Evolutionary conservation across 768 basidiomycete species (phyloP).

Genomic region (Pisolithus tinctorius): DNA sequence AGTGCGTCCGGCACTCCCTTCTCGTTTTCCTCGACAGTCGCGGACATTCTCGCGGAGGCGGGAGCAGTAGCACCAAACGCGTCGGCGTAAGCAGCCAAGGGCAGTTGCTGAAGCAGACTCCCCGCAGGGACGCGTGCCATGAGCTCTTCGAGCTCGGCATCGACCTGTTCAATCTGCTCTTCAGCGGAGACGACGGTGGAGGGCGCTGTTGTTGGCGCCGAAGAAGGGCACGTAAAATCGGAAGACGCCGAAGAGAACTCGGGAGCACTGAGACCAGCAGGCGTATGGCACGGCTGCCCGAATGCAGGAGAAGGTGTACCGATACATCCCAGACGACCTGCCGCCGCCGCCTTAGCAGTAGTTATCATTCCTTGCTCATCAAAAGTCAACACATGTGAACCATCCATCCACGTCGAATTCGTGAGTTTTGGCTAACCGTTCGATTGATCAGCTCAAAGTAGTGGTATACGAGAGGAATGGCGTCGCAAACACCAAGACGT

Average conservation of each 20-base stretch:
- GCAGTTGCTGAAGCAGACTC: background rate
- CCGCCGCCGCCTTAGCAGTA: background rate
- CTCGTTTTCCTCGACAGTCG: background rate
- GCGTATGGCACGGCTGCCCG: too few species aligned
- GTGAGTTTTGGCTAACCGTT: background rate
- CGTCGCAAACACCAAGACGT: too few species aligned
- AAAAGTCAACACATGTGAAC: conserved; percentile 18
- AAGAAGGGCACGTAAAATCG: too few species aligned
- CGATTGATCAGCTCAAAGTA: background rate
- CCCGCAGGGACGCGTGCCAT: background rate
- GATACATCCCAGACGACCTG: too few species aligned
- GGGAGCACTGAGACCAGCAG: too few species aligned
- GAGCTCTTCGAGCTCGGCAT: conserved; percentile 11
- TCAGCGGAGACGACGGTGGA: background rate
- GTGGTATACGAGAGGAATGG: too few species aligned
- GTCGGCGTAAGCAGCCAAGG: too few species aligned
- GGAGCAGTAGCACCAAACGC: too few species aligned
- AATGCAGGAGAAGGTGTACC: too few species aligned
- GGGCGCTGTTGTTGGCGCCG: background rate
- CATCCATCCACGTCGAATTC: conserved; percentile 29
- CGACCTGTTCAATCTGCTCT: conserved; percentile 21
- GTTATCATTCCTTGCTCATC: conserved; percentile 13
- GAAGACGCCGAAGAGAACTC: too few species aligned
- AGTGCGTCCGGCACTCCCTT: conserved; percentile 23
- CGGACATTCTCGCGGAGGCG: too few species aligned